Percentiles rank a stretch among this genome's conserved stretches.
Conservation (phyloP, 2,329 filamentous ascomycete species). For the Neonectria neomacrospora region DNA sequence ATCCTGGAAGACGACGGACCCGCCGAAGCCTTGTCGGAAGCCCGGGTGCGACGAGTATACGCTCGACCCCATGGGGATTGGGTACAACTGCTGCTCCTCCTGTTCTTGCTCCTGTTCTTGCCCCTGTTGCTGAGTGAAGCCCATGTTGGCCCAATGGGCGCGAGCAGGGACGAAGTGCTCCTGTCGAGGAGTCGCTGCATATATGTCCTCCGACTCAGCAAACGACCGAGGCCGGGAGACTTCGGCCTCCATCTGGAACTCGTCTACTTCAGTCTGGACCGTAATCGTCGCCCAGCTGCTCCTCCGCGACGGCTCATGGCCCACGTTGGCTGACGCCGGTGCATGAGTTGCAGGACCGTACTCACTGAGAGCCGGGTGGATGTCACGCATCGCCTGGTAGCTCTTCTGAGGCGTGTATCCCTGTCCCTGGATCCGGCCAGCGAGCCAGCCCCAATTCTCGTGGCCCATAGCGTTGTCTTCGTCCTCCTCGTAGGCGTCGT, state of each 20-base stretch:
- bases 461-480: slow-evolving; percentile 7
- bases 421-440: slow-evolving; percentile 20
- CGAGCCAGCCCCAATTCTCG: slow-evolving; percentile 34
- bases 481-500: neutral
- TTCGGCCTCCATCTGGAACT: neutral
- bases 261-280: neutral
- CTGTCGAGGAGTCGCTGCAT: neutral
- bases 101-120: neutral
- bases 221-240: neutral
- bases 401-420: slow-evolving; percentile 26
- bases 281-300: slow-evolving; percentile 19
- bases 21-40: neutral
- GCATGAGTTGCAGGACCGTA: slow-evolving; percentile 20
- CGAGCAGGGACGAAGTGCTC: neutral
- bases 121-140: neutral
- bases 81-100: neutral
- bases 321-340: neutral
- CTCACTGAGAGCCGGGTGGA: slow-evolving; percentile 37
- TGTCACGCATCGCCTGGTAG: slow-evolving; percentile 22
- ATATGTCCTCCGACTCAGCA: neutral
- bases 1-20: neutral
- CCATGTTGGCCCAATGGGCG: neutral
- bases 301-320: no score
- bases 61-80: slow-evolving; percentile 29
- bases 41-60: slow-evolving; percentile 31